Conservation (phyloP, 176 grass and related monocot species). For the Sorghum bicolor region Sorghum_bicolor_NCBIv3 NC_012872.2:64259001-64259500, state of each 20-base stretch:
- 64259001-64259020: conserved; percentile 92
- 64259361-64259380: background rate
- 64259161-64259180: conserved; percentile 27
- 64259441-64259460: too few relatives aligned
- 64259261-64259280: background rate
- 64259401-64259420: background rate
- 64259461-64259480: too few relatives aligned
- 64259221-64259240: background rate
- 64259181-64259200: conserved; percentile 41
- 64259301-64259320: conserved; percentile 25
- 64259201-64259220: conserved; percentile 29
- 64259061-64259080: conserved; percentile 35
- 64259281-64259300: background rate
- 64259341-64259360: too few relatives aligned
- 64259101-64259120: conserved; percentile 53
- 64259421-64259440: background rate
- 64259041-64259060: conserved; percentile 38
- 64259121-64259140: conserved; percentile 61
- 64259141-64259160: background rate
- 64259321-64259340: conserved; percentile 16
- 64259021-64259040: conserved; percentile 67
- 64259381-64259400: background rate
- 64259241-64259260: background rate
- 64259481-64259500: too few relatives aligned
- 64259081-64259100: conserved; percentile 31